These are phyloP conservation scores for Leptodermis oblonga DNA, from an alignment of 257 asterid genomes.

Conservation along the genomic window DNA sequence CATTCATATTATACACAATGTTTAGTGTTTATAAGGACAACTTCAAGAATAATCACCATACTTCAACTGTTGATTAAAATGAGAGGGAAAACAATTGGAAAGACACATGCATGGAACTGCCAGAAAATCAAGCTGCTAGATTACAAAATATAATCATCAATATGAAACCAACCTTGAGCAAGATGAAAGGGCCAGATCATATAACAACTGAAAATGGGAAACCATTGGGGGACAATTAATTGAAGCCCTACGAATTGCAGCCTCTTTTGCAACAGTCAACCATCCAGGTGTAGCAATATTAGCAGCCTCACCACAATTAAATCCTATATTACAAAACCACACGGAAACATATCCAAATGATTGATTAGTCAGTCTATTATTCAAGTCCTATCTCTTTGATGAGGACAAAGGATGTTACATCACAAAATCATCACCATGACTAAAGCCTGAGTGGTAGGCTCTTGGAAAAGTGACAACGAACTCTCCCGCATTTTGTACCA, in stretches of 20 bases:
- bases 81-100: background rate
- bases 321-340: conserved; percentile 44
- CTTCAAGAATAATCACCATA: background rate
- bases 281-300: conserved; percentile 99
- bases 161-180: conserved; percentile 67
- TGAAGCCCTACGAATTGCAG: conserved; percentile 98
- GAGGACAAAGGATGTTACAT: conserved; percentile 8
- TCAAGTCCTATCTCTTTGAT: conserved; percentile 4
- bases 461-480: conserved; percentile 98
- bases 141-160: background rate
- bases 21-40: background rate
- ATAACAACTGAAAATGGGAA: conserved; percentile 93
- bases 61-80: background rate
- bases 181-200: conserved; percentile 81
- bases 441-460: conserved; percentile 99
- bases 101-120: background rate
- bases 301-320: conserved; percentile 97
- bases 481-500: conserved; percentile 98
- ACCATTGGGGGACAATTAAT: conserved; percentile 96
- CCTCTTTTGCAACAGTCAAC: conserved; percentile 94
- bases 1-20: background rate
- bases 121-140: background rate
- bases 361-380: background rate
- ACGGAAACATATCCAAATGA: background rate
- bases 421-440: conserved; percentile 61